Conservation (phyloP, 306 rosid species). For the Astragalus membranaceus region DNA sequence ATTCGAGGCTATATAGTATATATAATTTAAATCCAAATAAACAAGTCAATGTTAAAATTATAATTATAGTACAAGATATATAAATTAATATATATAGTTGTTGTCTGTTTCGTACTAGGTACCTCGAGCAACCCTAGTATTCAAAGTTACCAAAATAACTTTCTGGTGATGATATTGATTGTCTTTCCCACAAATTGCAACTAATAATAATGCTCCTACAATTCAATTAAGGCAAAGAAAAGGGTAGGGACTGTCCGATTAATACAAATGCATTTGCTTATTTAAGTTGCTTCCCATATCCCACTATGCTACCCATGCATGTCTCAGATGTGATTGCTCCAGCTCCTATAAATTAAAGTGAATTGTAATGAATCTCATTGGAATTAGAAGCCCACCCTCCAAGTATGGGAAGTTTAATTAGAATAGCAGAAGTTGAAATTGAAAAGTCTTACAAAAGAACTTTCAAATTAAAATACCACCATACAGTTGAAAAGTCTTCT, state of each 20-base stretch:
- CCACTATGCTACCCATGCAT: slow-evolving; percentile 15
- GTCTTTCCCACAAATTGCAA: slow-evolving; percentile 10
- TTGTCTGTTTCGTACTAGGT: not conserved
- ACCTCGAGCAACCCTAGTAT: not conserved
- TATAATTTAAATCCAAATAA: no score
- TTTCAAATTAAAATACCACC: not conserved
- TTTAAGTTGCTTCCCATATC: slow-evolving; percentile 22
- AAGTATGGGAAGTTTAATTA: slow-evolving; percentile 11
- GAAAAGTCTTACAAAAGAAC: not conserved
- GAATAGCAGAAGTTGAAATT: not conserved
- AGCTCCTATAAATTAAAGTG: slow-evolving; percentile 6
- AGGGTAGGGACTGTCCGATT: slow-evolving; percentile 2
- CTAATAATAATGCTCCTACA: slow-evolving; percentile 6
- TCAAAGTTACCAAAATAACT: slow-evolving; percentile 13
- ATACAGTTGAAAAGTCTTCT: no score
- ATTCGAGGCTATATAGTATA: no score
- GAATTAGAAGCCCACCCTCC: slow-evolving; percentile 45
- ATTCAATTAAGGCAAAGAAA: slow-evolving; percentile 21
- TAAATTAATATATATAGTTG: not conserved
- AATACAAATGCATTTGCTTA: slow-evolving; percentile 25
- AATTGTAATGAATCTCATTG: slow-evolving; percentile 23
- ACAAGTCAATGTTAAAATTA: no score
- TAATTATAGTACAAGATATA: no score
- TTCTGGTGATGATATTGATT: not conserved
- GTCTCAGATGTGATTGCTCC: slow-evolving; percentile 30